A percentile compares a stretch with the other conserved stretches of the same genome.
Conservation (phyloP, 805 yeast genomes). For the Yarrowia alimentaria region DNA sequence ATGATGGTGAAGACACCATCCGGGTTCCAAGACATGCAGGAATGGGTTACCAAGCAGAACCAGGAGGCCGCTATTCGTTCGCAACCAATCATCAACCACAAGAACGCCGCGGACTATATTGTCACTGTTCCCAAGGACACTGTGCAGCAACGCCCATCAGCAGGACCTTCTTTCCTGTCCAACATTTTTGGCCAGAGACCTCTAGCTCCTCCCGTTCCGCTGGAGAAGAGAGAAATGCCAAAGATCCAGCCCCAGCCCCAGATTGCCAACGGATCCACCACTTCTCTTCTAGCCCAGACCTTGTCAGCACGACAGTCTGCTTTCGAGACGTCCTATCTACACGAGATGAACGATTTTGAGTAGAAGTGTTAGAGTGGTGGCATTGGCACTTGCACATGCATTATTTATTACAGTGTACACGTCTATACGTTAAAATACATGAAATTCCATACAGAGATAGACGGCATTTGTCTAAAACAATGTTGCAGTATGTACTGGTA, state of each 20-base stretch:
- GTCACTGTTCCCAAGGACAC: constrained; percentile 24
- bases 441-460: no score
- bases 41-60: constrained; percentile 34
- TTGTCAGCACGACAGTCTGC: constrained; percentile 13
- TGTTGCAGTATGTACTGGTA: no score
- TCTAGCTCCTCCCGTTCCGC: constrained; percentile 18
- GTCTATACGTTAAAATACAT: not conserved
- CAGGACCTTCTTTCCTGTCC: constrained; percentile 19
- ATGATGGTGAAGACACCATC: constrained; percentile 34
- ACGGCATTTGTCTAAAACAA: no score
- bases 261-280: constrained; percentile 1
- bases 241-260: not conserved
- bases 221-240: constrained; percentile 4
- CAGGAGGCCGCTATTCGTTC: constrained; percentile 9
- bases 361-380: not conserved
- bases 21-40: constrained; percentile 36
- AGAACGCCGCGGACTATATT: constrained; percentile 19
- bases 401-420: constrained; percentile 24
- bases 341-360: constrained; percentile 26
- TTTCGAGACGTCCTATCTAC: constrained; percentile 14
- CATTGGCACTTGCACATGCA: not conserved
- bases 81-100: not conserved
- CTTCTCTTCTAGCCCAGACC: constrained; percentile 12
- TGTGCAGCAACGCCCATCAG: not conserved
- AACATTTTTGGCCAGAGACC: constrained; percentile 21